Base-by-base conservation (phyloP, 148 eudicot genomes). In the Nepenthes mirabilis region DNA sequence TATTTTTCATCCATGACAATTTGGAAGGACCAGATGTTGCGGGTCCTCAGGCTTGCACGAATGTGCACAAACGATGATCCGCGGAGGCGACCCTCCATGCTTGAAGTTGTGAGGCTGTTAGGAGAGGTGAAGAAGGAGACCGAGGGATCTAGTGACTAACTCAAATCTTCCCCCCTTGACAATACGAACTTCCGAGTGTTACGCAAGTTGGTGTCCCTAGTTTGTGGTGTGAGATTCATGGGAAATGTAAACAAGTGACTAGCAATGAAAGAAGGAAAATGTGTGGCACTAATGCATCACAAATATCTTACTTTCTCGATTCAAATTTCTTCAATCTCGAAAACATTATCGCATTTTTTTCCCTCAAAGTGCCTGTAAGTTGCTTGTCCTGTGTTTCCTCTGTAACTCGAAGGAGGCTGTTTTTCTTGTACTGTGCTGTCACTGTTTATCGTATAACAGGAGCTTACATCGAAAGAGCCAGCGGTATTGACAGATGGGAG, bases 21-120 rank as follows among this genome's bases (percentile, higher is more conserved):
- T 33, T 81, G 83, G 83, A 79, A 72, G 54, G 64, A 72, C 52
- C 97, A 88, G 48, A 88, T 85, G 90, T 14, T 78, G 63, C 53
- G 72, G n/a, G 90, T 88, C 59, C 85, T 91, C 43, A 68, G 53
- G 4, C 71, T 91, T 55, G 97, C 96, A 4, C 67, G 74, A 61
- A 65, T 59, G 58, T 91, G 98, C 80, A 88, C 98, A 1, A 47
- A 43, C 35, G 96, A 91, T 43, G 90, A 78, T 58, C 90, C 98
- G 0, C 72, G 84, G 65, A 82, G 49, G 83, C 78, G 97, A 52
- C 97, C 96, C 3, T 60, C 80, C 2, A 91, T 91, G 98, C 79
- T 73, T 14, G 79, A 88, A 62, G 90, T 91, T 59, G 97, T 83
- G 66, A 83, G 69, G 64, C 62, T 74, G 77, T 72, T 91, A 69